phyloP scores from a whole-genome alignment of 108 stramenopile genomes.

The Fragilaria radians region DNA sequence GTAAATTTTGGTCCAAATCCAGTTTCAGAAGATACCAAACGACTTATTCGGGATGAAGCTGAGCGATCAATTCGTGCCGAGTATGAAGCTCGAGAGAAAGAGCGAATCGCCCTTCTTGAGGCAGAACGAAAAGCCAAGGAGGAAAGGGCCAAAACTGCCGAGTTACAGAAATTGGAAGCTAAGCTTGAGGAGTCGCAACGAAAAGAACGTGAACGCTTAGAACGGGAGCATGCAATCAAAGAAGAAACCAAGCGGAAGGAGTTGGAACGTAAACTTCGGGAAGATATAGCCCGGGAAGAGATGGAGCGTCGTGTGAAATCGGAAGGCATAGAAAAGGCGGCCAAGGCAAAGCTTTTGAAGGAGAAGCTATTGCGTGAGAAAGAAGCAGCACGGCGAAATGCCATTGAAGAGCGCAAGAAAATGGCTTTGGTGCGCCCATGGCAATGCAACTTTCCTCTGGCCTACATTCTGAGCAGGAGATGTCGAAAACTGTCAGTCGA shows the following conservation, averaged over 20 bases:
- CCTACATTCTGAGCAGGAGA: neutral
- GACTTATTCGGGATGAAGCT: neutral
- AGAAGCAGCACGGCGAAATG: neutral
- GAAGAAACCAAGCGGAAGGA: neutral
- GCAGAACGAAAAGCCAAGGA: slow-evolving; percentile 8
- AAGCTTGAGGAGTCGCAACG: neutral
- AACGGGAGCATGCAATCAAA: neutral
- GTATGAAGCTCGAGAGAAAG: neutral
- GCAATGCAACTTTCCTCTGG: neutral
- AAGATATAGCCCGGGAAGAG: neutral
- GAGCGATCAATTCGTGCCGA: slow-evolving; percentile 1
- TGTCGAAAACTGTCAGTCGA: neutral
- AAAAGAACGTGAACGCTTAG: neutral
- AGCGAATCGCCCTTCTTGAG: neutral
- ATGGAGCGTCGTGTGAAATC: neutral
- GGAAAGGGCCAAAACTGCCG: neutral
- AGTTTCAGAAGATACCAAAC: slow-evolving; percentile 1
- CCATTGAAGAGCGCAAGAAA: slow-evolving; percentile 1
- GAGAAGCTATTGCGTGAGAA: neutral
- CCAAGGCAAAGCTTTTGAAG: neutral
- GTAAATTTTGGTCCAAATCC: neutral
- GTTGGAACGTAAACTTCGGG: neutral
- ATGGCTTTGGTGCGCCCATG: neutral
- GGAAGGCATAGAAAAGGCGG: neutral
- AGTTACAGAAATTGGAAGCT: neutral